Percentiles rank a stretch among this genome's conserved stretches.
phyloP scores from a whole-genome alignment of 2,329 filamentous ascomycete genomes.

The Venturia asperata region DNA sequence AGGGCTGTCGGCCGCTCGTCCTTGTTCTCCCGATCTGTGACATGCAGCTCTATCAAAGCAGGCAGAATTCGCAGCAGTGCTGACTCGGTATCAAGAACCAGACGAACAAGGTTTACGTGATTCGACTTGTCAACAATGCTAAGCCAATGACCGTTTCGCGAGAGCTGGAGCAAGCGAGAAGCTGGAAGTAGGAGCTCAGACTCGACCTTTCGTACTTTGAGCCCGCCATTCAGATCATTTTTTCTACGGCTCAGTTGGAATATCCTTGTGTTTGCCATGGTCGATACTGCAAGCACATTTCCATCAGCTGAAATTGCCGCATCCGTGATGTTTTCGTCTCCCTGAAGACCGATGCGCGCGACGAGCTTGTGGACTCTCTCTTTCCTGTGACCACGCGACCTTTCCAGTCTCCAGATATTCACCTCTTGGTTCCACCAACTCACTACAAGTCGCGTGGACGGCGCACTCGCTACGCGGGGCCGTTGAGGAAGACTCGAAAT shows the following conservation, averaged over 20 bases:
- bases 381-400: slow-evolving; percentile 34
- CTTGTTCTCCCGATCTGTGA: slow-evolving; percentile 25
- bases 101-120: slow-evolving; percentile 42
- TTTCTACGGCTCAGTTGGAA: slow-evolving; percentile 53
- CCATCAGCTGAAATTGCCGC: slow-evolving; percentile 66
- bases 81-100: slow-evolving; percentile 37
- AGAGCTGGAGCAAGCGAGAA: slow-evolving; percentile 62
- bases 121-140: slow-evolving; percentile 45
- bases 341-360: slow-evolving; percentile 35
- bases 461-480: slow-evolving; percentile 64
- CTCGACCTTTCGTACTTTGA: slow-evolving; percentile 65
- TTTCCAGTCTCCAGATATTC: slow-evolving; percentile 65
- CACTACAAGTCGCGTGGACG: slow-evolving; percentile 66
- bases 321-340: slow-evolving; percentile 77
- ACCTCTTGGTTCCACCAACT: slow-evolving; percentile 91
- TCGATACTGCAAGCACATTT: slow-evolving; percentile 67
- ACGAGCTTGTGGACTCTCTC: slow-evolving; percentile 39
- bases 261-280: slow-evolving; percentile 65
- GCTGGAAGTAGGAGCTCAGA: slow-evolving; percentile 39
- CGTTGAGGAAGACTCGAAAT: slow-evolving; percentile 79
- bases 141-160: slow-evolving; percentile 64
- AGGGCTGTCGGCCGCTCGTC: slow-evolving; percentile 54
- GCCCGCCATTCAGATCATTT: slow-evolving; percentile 26
- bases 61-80: slow-evolving; percentile 34
- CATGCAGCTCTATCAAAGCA: slow-evolving; percentile 34